A percentile compares a stretch with the other conserved stretches of the same genome.
Conservation (phyloP, 345 rosid genomes). For the Reutealis trisperma region DNA sequence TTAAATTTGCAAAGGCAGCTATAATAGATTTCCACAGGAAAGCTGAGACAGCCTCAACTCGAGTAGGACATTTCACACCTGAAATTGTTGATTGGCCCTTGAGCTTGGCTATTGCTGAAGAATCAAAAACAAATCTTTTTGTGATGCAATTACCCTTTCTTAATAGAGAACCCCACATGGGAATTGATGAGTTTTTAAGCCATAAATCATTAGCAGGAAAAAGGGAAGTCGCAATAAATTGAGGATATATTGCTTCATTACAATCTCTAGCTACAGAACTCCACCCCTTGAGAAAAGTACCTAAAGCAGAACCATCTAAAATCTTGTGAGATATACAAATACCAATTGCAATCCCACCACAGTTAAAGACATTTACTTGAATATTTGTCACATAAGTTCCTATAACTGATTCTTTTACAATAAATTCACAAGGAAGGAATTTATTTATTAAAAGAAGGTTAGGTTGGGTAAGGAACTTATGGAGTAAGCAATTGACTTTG, state of each 20-base stretch:
- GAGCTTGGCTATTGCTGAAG: neutral
- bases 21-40: constrained; percentile 29
- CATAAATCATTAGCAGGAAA: constrained; percentile 41
- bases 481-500: constrained; percentile 6
- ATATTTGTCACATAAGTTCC: constrained; percentile 33
- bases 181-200: constrained; percentile 30
- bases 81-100: constrained; percentile 1
- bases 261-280: constrained; percentile 1
- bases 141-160: constrained; percentile 36
- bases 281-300: constrained; percentile 20
- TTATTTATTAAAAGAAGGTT: neutral
- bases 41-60: constrained; percentile 23
- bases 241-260: neutral
- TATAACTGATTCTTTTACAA: constrained; percentile 10
- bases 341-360: constrained; percentile 22
- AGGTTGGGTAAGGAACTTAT: constrained; percentile 21
- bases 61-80: constrained; percentile 18
- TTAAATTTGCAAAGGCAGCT: constrained; percentile 22
- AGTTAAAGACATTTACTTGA: constrained; percentile 16
- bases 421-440: constrained; percentile 13
- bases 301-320: constrained; percentile 20
- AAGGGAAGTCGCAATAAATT: constrained; percentile 32
- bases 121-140: constrained; percentile 20
- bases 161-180: constrained; percentile 35
- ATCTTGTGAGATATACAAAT: constrained; percentile 24